Percentiles rank a stretch among this genome's conserved stretches.
Evolutionary conservation across 768 basidiomycete species (phyloP).

Genomic region (Clitopilus hobsonii): DNA sequence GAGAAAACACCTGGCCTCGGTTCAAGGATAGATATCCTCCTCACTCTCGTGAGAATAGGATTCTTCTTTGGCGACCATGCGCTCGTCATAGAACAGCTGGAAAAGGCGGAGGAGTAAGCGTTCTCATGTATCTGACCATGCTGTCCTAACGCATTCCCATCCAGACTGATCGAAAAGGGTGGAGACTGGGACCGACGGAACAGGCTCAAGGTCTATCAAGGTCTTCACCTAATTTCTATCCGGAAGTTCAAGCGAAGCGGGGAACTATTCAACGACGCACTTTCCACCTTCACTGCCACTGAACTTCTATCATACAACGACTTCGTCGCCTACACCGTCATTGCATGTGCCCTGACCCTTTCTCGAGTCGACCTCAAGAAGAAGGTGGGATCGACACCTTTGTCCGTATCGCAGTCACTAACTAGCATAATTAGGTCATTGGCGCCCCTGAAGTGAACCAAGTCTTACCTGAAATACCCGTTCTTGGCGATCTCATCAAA

Average conservation of each 20-base stretch:
- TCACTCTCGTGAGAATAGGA: slow-evolving; percentile 84
- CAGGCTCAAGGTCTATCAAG: slow-evolving; percentile 93
- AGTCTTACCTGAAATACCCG: slow-evolving; percentile 76
- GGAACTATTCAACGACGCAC: slow-evolving; percentile 83
- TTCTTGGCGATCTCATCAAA: slow-evolving; percentile 78
- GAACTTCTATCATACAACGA: slow-evolving; percentile 87
- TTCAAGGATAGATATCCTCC: slow-evolving; percentile 87
- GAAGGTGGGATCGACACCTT: slow-evolving; percentile 46
- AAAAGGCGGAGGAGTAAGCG: slow-evolving; percentile 76
- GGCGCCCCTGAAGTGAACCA: slow-evolving; percentile 83
- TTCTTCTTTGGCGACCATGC: slow-evolving; percentile 83
- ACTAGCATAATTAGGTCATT: slow-evolving; percentile 55
- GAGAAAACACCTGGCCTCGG: slow-evolving; percentile 93
- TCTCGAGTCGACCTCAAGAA: slow-evolving; percentile 87
- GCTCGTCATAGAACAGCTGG: slow-evolving; percentile 66
- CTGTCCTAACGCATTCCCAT: neutral
- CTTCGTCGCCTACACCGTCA: slow-evolving; percentile 82
- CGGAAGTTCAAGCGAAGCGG: slow-evolving; percentile 89
- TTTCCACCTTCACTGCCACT: slow-evolving; percentile 92
- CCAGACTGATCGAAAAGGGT: slow-evolving; percentile 85
- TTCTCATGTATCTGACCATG: neutral
- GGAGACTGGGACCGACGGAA: slow-evolving; percentile 99
- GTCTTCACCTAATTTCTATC: slow-evolving; percentile 77
- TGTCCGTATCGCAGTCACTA: slow-evolving; percentile 1
- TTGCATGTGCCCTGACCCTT: slow-evolving; percentile 72